Evolutionary conservation across 768 basidiomycete genomes (phyloP).

Genomic region (Tubosaeta sp.): DNA sequence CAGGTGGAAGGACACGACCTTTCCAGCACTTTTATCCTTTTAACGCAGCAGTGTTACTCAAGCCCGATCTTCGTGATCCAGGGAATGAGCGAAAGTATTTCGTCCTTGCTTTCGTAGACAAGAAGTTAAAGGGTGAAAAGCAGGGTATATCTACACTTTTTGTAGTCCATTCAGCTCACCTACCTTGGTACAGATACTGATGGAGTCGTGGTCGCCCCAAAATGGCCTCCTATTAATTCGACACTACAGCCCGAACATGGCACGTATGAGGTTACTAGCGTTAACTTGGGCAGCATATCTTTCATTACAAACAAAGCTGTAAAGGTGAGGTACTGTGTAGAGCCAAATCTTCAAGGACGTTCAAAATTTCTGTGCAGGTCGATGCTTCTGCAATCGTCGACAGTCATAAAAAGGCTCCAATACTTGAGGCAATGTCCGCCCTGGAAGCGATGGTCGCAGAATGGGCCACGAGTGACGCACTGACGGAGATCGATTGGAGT

Average conservation of each 20-base stretch:
- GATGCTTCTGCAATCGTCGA: slow-evolving; percentile 68
- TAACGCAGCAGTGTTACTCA: slow-evolving; percentile 69
- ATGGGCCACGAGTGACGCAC: slow-evolving; percentile 42
- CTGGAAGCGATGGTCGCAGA: slow-evolving; percentile 52
- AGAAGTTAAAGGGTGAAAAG: slow-evolving; percentile 51
- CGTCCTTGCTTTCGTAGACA: slow-evolving; percentile 68
- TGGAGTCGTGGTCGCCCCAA: slow-evolving; percentile 56
- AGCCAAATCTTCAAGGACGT: background rate
- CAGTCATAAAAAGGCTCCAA: slow-evolving; percentile 54
- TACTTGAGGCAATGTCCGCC: slow-evolving; percentile 51
- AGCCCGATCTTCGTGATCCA: slow-evolving; percentile 50
- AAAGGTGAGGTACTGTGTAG: slow-evolving; percentile 69
- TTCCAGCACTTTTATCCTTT: slow-evolving; percentile 70
- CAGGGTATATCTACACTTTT: slow-evolving; percentile 38
- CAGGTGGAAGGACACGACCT: background rate
- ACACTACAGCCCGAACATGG: slow-evolving; percentile 45
- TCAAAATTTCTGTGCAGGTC: slow-evolving; percentile 43
- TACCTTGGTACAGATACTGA: slow-evolving; percentile 47
- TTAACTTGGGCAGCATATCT: slow-evolving; percentile 70
- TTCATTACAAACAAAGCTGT: slow-evolving; percentile 66
- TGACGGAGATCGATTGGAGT: slow-evolving; percentile 84
- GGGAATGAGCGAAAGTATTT: slow-evolving; percentile 56
- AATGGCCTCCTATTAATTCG: slow-evolving; percentile 65
- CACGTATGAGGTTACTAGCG: slow-evolving; percentile 61
- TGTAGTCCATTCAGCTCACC: background rate